These are phyloP conservation scores for Aspergillus nidulans DNA, from an alignment of 495 filamentous ascomycete genomes.

Conservation along the genomic window DNA sequence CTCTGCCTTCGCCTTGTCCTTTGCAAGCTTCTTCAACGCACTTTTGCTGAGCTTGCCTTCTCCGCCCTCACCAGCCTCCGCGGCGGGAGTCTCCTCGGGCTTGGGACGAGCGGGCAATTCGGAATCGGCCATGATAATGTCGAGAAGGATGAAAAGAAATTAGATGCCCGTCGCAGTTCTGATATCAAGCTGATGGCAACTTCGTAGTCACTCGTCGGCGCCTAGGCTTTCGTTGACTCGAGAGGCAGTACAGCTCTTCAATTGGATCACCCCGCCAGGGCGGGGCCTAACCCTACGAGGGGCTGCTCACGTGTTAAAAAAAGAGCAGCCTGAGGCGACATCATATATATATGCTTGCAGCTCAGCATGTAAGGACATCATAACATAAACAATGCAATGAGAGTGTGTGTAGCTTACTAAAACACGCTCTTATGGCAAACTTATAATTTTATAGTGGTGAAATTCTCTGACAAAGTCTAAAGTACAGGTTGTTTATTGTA, in stretches of 20 bases:
- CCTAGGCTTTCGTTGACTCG: constrained; percentile 3
- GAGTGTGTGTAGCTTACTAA: too few relatives aligned
- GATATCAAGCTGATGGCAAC: background rate
- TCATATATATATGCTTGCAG: background rate
- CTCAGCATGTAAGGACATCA: background rate
- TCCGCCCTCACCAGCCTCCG: constrained; percentile 33
- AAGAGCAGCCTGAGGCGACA: constrained; percentile 7
- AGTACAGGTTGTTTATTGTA: constrained; percentile 5
- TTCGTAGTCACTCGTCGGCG: background rate
- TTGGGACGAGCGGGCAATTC: constrained; percentile 47
- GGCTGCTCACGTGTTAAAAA: constrained; percentile 11
- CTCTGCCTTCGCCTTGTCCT: constrained; percentile 64
- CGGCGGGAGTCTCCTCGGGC: constrained; percentile 38
- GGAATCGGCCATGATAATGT: constrained; percentile 41
- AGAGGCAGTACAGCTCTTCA: background rate
- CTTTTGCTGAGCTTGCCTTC: constrained; percentile 54
- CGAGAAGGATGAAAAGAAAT: constrained; percentile 1
- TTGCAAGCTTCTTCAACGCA: constrained; percentile 62
- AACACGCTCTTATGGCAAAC: too few relatives aligned
- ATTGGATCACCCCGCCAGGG: constrained; percentile 30
- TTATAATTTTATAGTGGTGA: background rate
- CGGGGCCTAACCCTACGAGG: constrained; percentile 46
- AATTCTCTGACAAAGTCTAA: background rate
- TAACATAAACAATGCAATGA: background rate
- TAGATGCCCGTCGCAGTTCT: background rate